phyloP scores from a whole-genome alignment of 2,329 filamentous ascomycete genomes.

The Hortaea sp. region DNA sequence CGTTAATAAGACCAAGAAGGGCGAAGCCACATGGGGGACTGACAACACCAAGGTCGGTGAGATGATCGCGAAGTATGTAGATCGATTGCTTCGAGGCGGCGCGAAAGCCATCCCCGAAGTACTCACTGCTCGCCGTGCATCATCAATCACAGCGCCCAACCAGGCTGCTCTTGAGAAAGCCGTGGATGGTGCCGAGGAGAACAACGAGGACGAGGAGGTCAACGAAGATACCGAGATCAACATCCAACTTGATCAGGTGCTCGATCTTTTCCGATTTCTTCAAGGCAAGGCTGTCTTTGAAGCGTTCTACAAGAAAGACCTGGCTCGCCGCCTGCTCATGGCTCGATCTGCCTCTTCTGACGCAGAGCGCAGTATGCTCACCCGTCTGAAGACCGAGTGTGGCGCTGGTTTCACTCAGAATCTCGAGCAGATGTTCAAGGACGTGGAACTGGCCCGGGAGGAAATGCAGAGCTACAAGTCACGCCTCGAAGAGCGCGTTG shows the following conservation, averaged over 20 bases:
- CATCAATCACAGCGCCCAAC: slow-evolving; percentile 14
- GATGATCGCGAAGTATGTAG: slow-evolving; percentile 97
- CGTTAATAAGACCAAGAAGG: slow-evolving; percentile 78
- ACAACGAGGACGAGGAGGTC: slow-evolving; percentile 51
- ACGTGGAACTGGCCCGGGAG: slow-evolving; percentile 85
- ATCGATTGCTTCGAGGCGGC: slow-evolving; percentile 76
- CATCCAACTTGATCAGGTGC: slow-evolving; percentile 78
- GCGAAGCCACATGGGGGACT: slow-evolving; percentile 60
- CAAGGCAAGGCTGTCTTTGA: slow-evolving; percentile 97
- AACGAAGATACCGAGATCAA: slow-evolving; percentile 92
- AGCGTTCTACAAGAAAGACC: slow-evolving; percentile 97
- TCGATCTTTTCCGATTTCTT: slow-evolving; percentile 94
- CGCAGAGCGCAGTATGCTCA: slow-evolving; percentile 90
- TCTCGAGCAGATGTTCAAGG: slow-evolving; percentile 98
- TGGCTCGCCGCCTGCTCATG: slow-evolving; percentile 83
- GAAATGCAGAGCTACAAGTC: slow-evolving; percentile 84
- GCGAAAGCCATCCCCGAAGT: slow-evolving; percentile 69
- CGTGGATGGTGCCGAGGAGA: slow-evolving; percentile 46
- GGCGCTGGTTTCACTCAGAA: slow-evolving; percentile 93
- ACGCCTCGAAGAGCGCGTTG: slow-evolving; percentile 47
- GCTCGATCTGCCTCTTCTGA: slow-evolving; percentile 86
- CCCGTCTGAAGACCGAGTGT: slow-evolving; percentile 85
- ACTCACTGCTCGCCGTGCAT: slow-evolving; percentile 43
- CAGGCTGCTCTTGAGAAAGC: slow-evolving; percentile 40
- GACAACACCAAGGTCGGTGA: slow-evolving; percentile 91